A percentile compares a stretch with the other conserved stretches of the same genome.
phyloP scores from a whole-genome alignment of 2,329 filamentous ascomycete species.

The Aspergillus sp. region DNA sequence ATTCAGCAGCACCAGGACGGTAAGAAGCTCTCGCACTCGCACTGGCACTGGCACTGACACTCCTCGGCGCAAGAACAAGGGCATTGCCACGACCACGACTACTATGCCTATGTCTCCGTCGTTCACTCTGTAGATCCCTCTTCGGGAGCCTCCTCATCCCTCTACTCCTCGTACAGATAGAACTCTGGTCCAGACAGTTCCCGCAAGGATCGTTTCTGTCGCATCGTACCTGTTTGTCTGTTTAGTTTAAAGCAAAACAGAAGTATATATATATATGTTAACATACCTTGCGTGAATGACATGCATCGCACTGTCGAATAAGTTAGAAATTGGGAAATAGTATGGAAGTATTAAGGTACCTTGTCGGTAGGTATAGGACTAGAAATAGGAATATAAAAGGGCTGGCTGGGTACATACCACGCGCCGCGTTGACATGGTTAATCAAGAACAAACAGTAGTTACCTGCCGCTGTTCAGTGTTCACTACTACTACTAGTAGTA shows the following conservation, averaged over 20 bases:
- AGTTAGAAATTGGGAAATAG: too few relatives aligned
- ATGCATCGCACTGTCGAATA: slow-evolving; percentile 23
- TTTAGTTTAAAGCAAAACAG: too few relatives aligned
- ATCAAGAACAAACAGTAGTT: too few relatives aligned
- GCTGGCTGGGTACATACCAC: too few relatives aligned
- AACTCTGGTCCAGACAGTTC: slow-evolving; percentile 22
- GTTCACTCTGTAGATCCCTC: not conserved
- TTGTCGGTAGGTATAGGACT: too few relatives aligned
- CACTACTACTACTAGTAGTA: too few relatives aligned
- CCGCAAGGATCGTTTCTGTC: slow-evolving; percentile 23
- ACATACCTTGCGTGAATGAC: slow-evolving; percentile 19
- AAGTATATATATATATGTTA: too few relatives aligned
- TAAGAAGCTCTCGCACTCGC: not conserved
- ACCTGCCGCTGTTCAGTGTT: too few relatives aligned
- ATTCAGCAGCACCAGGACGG: not conserved
- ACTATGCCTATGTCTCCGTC: not conserved
- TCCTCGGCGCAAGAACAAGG: not conserved
- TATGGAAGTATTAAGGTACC: too few relatives aligned
- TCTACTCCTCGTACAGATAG: slow-evolving; percentile 14
- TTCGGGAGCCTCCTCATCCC: slow-evolving; percentile 3
- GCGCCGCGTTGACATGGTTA: not conserved
- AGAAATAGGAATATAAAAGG: too few relatives aligned
- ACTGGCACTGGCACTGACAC: too few relatives aligned
- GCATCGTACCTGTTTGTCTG: slow-evolving; percentile 26
- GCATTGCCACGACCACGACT: not conserved